phyloP scores from a whole-genome alignment of 2,329 filamentous ascomycete genomes.

The Leptographium flavum region DNA sequence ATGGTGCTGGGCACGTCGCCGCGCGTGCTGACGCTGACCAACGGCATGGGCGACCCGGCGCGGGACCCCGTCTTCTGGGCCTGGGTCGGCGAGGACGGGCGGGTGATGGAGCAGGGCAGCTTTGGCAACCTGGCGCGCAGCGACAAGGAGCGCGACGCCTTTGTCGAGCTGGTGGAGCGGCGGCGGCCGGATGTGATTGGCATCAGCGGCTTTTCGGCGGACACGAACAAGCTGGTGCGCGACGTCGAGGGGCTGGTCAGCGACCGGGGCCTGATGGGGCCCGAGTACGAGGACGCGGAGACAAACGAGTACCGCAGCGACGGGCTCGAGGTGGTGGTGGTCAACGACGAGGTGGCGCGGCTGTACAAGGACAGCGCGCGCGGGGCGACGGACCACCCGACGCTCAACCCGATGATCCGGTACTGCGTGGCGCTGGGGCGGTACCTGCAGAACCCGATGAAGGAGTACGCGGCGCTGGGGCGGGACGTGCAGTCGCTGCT shows the following conservation, averaged over 20 bases:
- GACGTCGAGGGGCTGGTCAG: conserved; percentile 68
- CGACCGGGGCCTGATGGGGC: conserved; percentile 61
- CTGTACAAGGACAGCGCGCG: conserved; percentile 85
- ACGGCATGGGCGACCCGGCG: conserved; percentile 58
- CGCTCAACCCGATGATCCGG: conserved; percentile 60
- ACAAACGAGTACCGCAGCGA: conserved; percentile 62
- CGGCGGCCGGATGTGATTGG: conserved; percentile 82
- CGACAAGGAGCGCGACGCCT: conserved; percentile 51
- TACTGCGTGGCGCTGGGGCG: conserved; percentile 84
- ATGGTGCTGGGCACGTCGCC: conserved; percentile 81
- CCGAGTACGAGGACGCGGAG: conserved; percentile 71
- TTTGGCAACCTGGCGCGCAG: conserved; percentile 64
- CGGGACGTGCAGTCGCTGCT: conserved; percentile 75
- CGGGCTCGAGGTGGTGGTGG: conserved; percentile 72
- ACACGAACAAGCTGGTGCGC: conserved; percentile 70
- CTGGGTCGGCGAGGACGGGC: conserved; percentile 85
- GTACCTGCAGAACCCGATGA: conserved; percentile 90
- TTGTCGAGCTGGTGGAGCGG: conserved; percentile 66
- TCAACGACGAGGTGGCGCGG: conserved; percentile 95
- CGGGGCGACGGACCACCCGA: conserved; percentile 66
- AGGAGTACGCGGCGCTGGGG: conserved; percentile 88
- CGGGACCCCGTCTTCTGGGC: conserved; percentile 81
- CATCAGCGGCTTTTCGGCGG: conserved; percentile 76
- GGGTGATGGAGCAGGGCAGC: conserved; percentile 78
- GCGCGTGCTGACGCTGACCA: conserved; percentile 74